These are phyloP conservation scores for Mollisia scopiformis DNA, from an alignment of 2,329 filamentous ascomycete genomes.

Conservation along the genomic window DNA sequence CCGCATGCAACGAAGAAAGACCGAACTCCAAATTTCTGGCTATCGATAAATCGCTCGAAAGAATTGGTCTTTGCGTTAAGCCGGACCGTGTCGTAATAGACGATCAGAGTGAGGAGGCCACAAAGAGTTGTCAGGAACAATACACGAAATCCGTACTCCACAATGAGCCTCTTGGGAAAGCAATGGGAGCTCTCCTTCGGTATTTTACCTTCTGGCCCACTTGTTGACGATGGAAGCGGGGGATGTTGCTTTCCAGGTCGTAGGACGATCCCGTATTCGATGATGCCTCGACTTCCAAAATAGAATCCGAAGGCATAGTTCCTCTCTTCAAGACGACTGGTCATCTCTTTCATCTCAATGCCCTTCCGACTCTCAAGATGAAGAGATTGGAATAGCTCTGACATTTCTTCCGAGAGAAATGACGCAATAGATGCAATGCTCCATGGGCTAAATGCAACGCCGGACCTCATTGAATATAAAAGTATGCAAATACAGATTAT, in stretches of 20 bases:
- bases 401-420: neutral
- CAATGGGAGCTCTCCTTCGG: neutral
- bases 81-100: neutral
- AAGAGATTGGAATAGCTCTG: neutral
- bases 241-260: too few species aligned
- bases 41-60: conserved; percentile 1
- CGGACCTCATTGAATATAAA: neutral
- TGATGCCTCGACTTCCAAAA: neutral
- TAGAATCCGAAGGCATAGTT: neutral
- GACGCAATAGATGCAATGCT: neutral
- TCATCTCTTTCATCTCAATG: neutral
- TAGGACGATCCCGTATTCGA: neutral
- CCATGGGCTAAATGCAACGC: neutral
- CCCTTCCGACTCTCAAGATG: neutral
- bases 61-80: neutral
- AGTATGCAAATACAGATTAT: neutral
- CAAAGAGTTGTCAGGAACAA: neutral
- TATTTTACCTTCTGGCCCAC: too few species aligned
- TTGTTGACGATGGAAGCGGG: too few species aligned
- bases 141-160: neutral
- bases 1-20: neutral
- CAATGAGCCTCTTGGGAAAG: neutral
- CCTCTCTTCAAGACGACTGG: neutral
- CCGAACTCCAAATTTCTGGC: conserved; percentile 2
- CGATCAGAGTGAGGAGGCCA: neutral